phyloP scores from a whole-genome alignment of 768 basidiomycete species.

The Mycena kentingensis region DNA sequence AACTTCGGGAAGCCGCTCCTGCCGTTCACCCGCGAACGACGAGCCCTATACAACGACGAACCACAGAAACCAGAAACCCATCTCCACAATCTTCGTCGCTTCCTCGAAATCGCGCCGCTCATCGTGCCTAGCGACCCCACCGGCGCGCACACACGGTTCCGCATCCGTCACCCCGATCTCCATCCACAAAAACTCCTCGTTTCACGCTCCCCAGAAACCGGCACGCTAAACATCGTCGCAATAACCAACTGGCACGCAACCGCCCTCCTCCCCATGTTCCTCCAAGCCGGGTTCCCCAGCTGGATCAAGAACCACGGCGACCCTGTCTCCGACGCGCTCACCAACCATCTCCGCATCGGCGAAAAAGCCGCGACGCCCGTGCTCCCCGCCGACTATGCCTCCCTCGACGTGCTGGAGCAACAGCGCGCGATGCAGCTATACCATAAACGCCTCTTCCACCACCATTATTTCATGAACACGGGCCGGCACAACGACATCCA shows the following conservation, averaged over 20 bases:
- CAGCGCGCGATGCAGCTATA: slow-evolving; percentile 1
- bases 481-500: slow-evolving; percentile 47
- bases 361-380: slow-evolving; percentile 40
- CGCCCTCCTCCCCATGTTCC: slow-evolving; percentile 53
- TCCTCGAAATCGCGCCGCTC: slow-evolving; percentile 49
- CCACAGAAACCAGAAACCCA: slow-evolving; percentile 47
- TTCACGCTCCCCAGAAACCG: slow-evolving; percentile 45
- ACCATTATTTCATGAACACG: slow-evolving; percentile 49
- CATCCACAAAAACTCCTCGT: slow-evolving; percentile 52
- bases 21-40: slow-evolving; percentile 44
- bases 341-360: no score
- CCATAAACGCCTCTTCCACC: slow-evolving; percentile 37
- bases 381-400: slow-evolving; percentile 43
- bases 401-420: slow-evolving; percentile 28
- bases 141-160: slow-evolving; percentile 43
- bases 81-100: slow-evolving; percentile 50
- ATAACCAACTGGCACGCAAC: slow-evolving; percentile 59
- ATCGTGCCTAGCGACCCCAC: slow-evolving; percentile 44
- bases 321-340: neutral
- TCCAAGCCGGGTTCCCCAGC: slow-evolving; percentile 24
- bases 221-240: slow-evolving; percentile 38
- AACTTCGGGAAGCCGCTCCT: slow-evolving; percentile 50
- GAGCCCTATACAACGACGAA: slow-evolving; percentile 46
- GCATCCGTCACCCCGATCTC: slow-evolving; percentile 58
- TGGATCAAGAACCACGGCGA: slow-evolving; percentile 3